Conservation (phyloP, 805 yeast species). For the Scheffersomyces coipomensis region DNA sequence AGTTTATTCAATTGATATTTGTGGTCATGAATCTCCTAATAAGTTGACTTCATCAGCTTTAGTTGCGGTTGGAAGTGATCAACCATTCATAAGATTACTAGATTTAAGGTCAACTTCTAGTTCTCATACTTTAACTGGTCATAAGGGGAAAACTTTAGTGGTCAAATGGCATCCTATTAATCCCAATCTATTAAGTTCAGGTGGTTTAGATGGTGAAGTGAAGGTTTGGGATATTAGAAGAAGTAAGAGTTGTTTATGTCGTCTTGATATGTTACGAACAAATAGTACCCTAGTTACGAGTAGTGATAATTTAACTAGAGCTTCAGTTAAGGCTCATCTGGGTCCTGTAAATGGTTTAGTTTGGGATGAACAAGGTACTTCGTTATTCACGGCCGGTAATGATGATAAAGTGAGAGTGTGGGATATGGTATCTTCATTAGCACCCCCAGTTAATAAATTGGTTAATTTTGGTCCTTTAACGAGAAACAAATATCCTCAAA, state of each 20-base stretch:
- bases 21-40: slow-evolving; percentile 17
- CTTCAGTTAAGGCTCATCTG: slow-evolving; percentile 63
- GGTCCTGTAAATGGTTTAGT: slow-evolving; percentile 75
- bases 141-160: slow-evolving; percentile 52
- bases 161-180: slow-evolving; percentile 76
- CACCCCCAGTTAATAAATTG: slow-evolving; percentile 55
- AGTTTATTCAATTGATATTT: slow-evolving; percentile 65
- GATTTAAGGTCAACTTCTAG: slow-evolving; percentile 74
- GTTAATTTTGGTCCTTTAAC: slow-evolving; percentile 78
- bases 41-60: slow-evolving; percentile 41
- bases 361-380: slow-evolving; percentile 69
- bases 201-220: slow-evolving; percentile 79
- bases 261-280: slow-evolving; percentile 57
- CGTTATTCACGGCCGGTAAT: slow-evolving; percentile 65
- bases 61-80: slow-evolving; percentile 71
- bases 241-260: slow-evolving; percentile 59
- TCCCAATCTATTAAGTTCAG: slow-evolving; percentile 65
- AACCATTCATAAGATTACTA: slow-evolving; percentile 62
- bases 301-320: slow-evolving; percentile 24
- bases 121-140: slow-evolving; percentile 69
- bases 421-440: slow-evolving; percentile 49
- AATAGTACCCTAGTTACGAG: slow-evolving; percentile 12
- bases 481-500: slow-evolving; percentile 55
- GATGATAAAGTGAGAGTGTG: slow-evolving; percentile 82
- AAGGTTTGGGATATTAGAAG: slow-evolving; percentile 84